Percentiles rank a stretch among this genome's conserved stretches.
phyloP scores from a whole-genome alignment of 2,329 filamentous ascomycete species.

The Neonectria faginata region DNA sequence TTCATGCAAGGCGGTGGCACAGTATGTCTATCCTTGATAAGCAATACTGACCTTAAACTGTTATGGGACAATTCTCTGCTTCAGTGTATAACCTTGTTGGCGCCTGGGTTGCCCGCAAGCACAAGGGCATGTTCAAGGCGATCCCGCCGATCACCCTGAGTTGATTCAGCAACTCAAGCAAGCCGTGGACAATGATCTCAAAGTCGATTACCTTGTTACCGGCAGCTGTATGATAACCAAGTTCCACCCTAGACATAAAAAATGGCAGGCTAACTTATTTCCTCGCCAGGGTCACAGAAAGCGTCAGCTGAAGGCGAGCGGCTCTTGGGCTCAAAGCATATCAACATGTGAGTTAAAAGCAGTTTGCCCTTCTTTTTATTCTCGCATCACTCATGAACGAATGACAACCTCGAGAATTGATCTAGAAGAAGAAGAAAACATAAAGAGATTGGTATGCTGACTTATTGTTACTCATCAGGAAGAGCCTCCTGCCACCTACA shows the following conservation, averaged over 20 bases:
- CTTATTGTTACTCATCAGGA: constrained; percentile 59
- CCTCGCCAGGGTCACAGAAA: constrained; percentile 73
- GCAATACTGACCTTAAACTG: too few species aligned
- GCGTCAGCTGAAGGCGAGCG: constrained; percentile 85
- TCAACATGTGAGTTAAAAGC: constrained; percentile 65
- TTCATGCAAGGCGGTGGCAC: constrained; percentile 91
- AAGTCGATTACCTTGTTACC: constrained; percentile 90
- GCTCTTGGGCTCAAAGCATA: constrained; percentile 79
- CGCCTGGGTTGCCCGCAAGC: constrained; percentile 77
- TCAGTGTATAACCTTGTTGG: constrained; percentile 86
- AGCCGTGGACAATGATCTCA: constrained; percentile 76
- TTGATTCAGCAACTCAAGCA: constrained; percentile 70
- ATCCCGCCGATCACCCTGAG: constrained; percentile 52
- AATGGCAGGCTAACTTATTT: too few species aligned
- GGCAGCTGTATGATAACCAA: constrained; percentile 70
- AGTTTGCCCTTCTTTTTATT: too few species aligned
- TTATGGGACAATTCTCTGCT: constrained; percentile 82
- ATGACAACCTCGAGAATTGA: too few species aligned
- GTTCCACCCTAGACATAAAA: too few species aligned
- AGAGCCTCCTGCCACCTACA: constrained; percentile 78
- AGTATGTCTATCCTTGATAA: too few species aligned
- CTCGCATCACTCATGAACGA: too few species aligned
- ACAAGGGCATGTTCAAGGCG: constrained; percentile 46
- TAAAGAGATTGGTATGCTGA: too few species aligned
- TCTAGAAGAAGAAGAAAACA: too few species aligned